Conservation (phyloP, 2,329 filamentous ascomycete species). For the Aspergillus sp. region DNA sequence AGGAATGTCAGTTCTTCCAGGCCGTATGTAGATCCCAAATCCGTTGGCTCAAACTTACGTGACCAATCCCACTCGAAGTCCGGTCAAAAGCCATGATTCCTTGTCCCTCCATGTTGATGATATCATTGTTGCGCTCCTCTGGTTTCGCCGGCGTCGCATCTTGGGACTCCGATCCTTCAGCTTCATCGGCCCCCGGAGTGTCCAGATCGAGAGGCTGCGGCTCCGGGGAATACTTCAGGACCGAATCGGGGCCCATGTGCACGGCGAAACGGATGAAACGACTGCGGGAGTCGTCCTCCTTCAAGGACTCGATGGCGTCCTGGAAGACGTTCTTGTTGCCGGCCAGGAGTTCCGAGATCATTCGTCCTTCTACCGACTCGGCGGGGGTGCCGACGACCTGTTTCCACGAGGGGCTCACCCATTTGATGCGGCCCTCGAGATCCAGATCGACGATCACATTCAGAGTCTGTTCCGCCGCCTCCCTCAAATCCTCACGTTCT, state of each 20-base stretch:
- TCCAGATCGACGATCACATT: conserved; percentile 96
- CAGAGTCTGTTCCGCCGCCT: conserved; percentile 92
- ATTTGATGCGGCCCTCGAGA: conserved; percentile 84
- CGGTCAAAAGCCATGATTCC: conserved; percentile 98
- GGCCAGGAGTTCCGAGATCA: conserved; percentile 77
- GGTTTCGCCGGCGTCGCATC: conserved; percentile 41
- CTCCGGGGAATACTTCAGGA: conserved; percentile 52
- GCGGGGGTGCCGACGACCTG: conserved; percentile 83
- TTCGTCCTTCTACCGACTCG: conserved; percentile 70
- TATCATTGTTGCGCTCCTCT: conserved; percentile 48
- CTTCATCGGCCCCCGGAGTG: conserved; percentile 5
- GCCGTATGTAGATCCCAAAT: background rate
- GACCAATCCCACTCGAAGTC: conserved; percentile 79
- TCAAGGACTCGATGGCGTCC: conserved; percentile 83
- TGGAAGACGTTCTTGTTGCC: conserved; percentile 79
- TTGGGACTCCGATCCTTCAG: conserved; percentile 25
- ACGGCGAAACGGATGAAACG: conserved; percentile 83
- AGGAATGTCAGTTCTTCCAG: conserved; percentile 18
- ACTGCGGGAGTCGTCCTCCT: conserved; percentile 88
- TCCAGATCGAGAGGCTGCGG: conserved; percentile 24
- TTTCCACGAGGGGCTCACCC: conserved; percentile 94
- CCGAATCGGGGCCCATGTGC: conserved; percentile 67
- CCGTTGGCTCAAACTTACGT: conserved; percentile 63
- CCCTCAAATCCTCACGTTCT: conserved; percentile 88
- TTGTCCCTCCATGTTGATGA: conserved; percentile 86